These are phyloP conservation scores for Diutina catenulata DNA, from an alignment of 1,139 yeast species.

Conservation along the genomic window DNA sequence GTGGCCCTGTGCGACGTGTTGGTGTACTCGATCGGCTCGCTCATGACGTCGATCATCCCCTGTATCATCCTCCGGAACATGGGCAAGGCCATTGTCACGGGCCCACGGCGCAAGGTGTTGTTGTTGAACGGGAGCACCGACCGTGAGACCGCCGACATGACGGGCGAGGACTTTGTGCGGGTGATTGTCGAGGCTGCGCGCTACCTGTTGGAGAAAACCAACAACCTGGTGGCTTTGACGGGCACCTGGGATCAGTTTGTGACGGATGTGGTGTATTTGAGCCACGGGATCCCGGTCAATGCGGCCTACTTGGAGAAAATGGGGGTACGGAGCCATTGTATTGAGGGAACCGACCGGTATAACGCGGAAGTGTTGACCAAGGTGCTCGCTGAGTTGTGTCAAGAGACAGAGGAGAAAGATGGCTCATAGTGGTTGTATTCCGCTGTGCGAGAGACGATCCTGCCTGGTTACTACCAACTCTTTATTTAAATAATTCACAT, in stretches of 20 bases:
- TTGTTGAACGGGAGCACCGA: slow-evolving; percentile 64
- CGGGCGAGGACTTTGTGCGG: slow-evolving; percentile 45
- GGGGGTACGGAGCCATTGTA: slow-evolving; percentile 38
- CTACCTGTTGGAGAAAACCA: slow-evolving; percentile 18
- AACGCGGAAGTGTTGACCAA: neutral
- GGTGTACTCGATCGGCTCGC: slow-evolving; percentile 74
- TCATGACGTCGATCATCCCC: slow-evolving; percentile 80
- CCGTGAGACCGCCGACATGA: slow-evolving; percentile 64
- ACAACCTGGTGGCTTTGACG: slow-evolving; percentile 7
- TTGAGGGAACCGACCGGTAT: slow-evolving; percentile 15
- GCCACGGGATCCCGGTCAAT: slow-evolving; percentile 38
- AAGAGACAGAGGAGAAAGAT: too few species aligned
- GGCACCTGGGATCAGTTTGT: slow-evolving; percentile 31
- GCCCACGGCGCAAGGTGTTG: slow-evolving; percentile 25
- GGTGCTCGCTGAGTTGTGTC: too few species aligned
- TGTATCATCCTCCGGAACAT: slow-evolving; percentile 64
- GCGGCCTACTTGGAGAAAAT: slow-evolving; percentile 18
- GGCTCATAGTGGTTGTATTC: too few species aligned
- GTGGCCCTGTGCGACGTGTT: slow-evolving; percentile 43
- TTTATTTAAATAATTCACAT: too few species aligned
- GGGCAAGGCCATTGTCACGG: slow-evolving; percentile 42
- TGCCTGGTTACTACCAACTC: too few species aligned
- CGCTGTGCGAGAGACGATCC: too few species aligned
- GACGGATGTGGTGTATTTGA: slow-evolving; percentile 46
- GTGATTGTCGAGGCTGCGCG: slow-evolving; percentile 40